A percentile compares a stretch with the other conserved stretches of the same genome.
Evolutionary conservation across 495 filamentous ascomycete genomes (phyloP).

Genomic region (Penicillium lividum): DNA sequence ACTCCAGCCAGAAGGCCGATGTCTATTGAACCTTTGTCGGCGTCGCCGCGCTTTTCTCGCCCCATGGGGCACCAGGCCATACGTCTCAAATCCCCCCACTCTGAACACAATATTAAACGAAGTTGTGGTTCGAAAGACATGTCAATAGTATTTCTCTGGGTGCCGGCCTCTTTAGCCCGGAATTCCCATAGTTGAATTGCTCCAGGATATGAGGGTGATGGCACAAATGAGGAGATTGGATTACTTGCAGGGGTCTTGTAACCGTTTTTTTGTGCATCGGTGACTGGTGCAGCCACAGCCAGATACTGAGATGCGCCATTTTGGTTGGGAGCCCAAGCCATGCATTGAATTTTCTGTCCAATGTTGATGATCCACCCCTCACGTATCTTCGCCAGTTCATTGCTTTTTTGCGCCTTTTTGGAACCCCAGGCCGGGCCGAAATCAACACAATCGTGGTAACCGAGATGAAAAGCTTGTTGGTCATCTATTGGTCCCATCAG

Average conservation of each 20-base stretch:
- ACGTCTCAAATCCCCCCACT: constrained; percentile 62
- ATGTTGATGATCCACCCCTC: constrained; percentile 62
- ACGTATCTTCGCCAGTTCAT: constrained; percentile 25
- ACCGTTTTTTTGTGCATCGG: constrained; percentile 34
- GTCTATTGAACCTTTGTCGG: constrained; percentile 29
- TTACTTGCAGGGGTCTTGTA: constrained; percentile 10
- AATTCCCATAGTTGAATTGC: constrained; percentile 64
- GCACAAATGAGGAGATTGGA: constrained; percentile 47
- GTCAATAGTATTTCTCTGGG: constrained; percentile 38
- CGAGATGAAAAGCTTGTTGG: constrained; percentile 45
- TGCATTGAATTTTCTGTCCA: constrained; percentile 50
- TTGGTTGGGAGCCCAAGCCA: constrained; percentile 61
- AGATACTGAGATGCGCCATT: constrained; percentile 55
- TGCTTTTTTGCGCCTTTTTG: constrained; percentile 12
- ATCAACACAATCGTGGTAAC: constrained; percentile 39
- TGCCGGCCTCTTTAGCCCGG: constrained; percentile 32
- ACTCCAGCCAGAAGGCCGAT: constrained; percentile 64
- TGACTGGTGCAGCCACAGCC: constrained; percentile 46
- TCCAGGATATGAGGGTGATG: constrained; percentile 46
- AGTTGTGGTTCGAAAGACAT: constrained; percentile 40
- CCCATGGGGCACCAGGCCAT: constrained; percentile 64
- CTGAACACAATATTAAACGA: constrained; percentile 56
- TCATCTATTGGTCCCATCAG: constrained; percentile 52
- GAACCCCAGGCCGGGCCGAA: constrained; percentile 48
- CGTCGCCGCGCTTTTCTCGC: constrained; percentile 36